Evolutionary conservation across 768 basidiomycete species (phyloP).

Genomic region (Galerina marginata): DNA sequence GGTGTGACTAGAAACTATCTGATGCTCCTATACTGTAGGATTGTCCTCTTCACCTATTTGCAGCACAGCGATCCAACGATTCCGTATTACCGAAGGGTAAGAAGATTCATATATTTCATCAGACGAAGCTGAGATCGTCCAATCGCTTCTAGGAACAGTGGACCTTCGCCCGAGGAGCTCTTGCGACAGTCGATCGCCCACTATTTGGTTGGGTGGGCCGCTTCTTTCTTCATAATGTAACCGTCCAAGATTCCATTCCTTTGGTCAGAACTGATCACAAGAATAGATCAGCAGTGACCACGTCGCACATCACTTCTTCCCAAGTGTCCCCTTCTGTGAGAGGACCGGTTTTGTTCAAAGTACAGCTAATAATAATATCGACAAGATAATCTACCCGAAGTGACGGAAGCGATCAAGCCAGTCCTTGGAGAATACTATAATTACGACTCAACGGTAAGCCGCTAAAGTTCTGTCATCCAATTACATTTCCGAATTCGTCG

Average conservation of each 20-base stretch:
- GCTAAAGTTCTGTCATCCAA: not conserved
- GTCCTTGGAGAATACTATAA: conserved; percentile 62
- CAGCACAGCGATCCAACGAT: conserved; percentile 66
- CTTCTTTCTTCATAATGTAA: conserved; percentile 60
- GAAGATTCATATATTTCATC: not conserved
- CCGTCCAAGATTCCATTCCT: not conserved
- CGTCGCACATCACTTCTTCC: conserved; percentile 67
- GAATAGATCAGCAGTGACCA: conserved; percentile 52
- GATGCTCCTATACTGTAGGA: conserved; percentile 39
- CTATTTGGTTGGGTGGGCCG: conserved; percentile 64
- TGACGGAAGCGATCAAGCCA: conserved; percentile 50
- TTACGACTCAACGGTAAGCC: conserved; percentile 59
- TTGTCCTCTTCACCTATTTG: conserved; percentile 65
- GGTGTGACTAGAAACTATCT: no score
- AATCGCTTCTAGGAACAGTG: conserved; percentile 46
- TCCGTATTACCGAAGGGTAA: conserved; percentile 59
- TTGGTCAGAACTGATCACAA: no score
- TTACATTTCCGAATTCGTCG: not conserved
- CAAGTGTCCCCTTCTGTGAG: conserved; percentile 64
- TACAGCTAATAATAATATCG: not conserved
- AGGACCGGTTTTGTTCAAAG: conserved; percentile 1
- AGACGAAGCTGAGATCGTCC: not conserved
- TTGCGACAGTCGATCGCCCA: conserved; percentile 64
- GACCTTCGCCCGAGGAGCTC: conserved; percentile 65
- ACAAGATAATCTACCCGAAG: conserved; percentile 55